Percentiles rank a stretch among this genome's conserved stretches.
phyloP scores from a whole-genome alignment of 345 rosid genomes.

The Garcia nutans region DNA sequence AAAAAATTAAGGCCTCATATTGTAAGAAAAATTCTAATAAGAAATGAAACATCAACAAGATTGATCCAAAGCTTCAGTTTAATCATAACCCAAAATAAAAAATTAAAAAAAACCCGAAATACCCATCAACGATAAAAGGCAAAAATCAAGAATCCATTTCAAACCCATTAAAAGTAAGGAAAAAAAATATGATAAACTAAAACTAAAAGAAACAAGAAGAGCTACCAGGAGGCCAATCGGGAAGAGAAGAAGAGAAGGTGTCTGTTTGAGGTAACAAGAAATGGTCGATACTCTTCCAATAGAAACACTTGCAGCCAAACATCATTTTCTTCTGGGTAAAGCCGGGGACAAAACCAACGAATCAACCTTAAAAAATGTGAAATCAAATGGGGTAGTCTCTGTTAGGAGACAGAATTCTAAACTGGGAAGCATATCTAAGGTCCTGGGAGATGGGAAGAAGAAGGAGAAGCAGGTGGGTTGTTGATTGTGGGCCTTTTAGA shows the following conservation, averaged over 20 bases:
- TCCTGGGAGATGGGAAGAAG: not conserved
- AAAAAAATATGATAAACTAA: not conserved
- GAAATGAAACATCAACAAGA: not conserved
- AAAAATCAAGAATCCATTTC: not conserved
- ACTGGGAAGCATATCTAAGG: not conserved
- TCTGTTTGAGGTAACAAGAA: constrained; percentile 37
- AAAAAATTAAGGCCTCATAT: not conserved
- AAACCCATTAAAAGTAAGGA: not conserved
- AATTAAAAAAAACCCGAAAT: not conserved
- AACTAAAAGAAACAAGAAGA: not conserved
- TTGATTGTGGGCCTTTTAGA: not conserved
- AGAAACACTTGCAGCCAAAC: constrained; percentile 58
- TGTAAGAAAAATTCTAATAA: not conserved
- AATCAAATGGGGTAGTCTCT: not conserved
- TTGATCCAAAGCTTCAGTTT: not conserved
- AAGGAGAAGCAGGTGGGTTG: not conserved
- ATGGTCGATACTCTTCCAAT: constrained; percentile 36
- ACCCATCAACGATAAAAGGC: not conserved
- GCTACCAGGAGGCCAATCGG: constrained; percentile 76
- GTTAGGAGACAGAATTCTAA: not conserved
- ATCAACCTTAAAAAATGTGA: not conserved
- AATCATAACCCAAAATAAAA: no score
- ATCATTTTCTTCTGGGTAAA: constrained; percentile 13
- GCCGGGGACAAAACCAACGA: not conserved
- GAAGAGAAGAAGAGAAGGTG: constrained; percentile 56